These are phyloP conservation scores for Cladorrhinum samala DNA, from an alignment of 495 filamentous ascomycete species.

Conservation along the genomic window DNA sequence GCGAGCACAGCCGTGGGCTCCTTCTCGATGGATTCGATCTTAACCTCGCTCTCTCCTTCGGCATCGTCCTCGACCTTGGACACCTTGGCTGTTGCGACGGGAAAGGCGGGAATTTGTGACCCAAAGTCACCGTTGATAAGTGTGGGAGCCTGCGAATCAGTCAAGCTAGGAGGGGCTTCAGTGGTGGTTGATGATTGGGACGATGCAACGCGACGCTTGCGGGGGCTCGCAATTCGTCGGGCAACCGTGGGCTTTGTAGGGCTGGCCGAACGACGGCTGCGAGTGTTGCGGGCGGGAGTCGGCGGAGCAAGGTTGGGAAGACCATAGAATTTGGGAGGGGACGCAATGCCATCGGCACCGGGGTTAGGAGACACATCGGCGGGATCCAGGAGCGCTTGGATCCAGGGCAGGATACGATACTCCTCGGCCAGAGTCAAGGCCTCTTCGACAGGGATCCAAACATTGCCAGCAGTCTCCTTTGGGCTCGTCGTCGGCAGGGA, in stretches of 20 bases:
- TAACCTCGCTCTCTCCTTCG: slow-evolving; percentile 29
- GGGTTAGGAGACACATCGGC: slow-evolving; percentile 50
- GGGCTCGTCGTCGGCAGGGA: slow-evolving; percentile 66
- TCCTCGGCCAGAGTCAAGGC: slow-evolving; percentile 81
- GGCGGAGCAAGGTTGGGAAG: slow-evolving; percentile 36
- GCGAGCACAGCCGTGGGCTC: slow-evolving; percentile 39
- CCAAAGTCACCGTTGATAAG: slow-evolving; percentile 32
- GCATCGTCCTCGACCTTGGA: slow-evolving; percentile 29
- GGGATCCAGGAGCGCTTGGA: slow-evolving; percentile 80
- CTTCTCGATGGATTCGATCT: slow-evolving; percentile 37
- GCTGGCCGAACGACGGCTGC: slow-evolving; percentile 48
- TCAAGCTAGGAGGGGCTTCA: slow-evolving; percentile 28
- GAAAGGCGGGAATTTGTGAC: slow-evolving; percentile 21
- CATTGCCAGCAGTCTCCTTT: slow-evolving; percentile 92
- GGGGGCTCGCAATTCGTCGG: slow-evolving; percentile 49
- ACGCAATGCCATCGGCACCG: slow-evolving; percentile 47
- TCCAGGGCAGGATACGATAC: slow-evolving; percentile 74
- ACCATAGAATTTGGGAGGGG: slow-evolving; percentile 57
- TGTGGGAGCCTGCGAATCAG: slow-evolving; percentile 27
- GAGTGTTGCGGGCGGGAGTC: slow-evolving; percentile 37
- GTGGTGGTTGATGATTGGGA: slow-evolving; percentile 25
- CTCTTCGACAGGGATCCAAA: slow-evolving; percentile 79
- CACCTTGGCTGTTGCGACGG: slow-evolving; percentile 15
- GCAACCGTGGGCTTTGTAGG: slow-evolving; percentile 49
- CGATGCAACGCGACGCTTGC: slow-evolving; percentile 62